These are phyloP conservation scores for Amaranthus palmeri DNA, from an alignment of 148 eudicot genomes.

Conservation along the genomic window DNA sequence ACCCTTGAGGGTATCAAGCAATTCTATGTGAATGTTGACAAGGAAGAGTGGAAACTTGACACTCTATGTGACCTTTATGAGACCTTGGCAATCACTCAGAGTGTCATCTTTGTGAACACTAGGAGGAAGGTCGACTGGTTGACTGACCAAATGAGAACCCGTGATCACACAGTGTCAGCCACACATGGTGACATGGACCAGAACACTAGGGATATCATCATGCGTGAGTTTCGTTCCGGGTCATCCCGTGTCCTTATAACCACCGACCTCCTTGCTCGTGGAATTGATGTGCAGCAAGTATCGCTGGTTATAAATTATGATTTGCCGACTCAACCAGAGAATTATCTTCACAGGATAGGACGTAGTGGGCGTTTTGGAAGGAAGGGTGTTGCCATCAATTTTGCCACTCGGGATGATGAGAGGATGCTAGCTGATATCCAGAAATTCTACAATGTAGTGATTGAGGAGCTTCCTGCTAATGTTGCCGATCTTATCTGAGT, in stretches of 20 bases:
- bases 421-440: constrained; percentile 68
- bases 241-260: constrained; percentile 69
- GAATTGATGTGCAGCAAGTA: constrained; percentile 75
- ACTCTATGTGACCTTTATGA: constrained; percentile 67
- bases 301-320: constrained; percentile 67
- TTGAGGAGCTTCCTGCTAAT: constrained; percentile 72
- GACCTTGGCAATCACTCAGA: constrained; percentile 62
- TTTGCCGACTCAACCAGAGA: constrained; percentile 69
- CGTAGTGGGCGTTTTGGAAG: constrained; percentile 75
- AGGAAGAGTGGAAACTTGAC: constrained; percentile 75
- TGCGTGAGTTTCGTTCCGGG: constrained; percentile 68
- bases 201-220: constrained; percentile 60
- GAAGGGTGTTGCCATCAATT: constrained; percentile 77
- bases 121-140: constrained; percentile 78
- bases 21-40: constrained; percentile 57
- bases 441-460: constrained; percentile 55
- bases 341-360: constrained; percentile 65
- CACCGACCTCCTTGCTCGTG: constrained; percentile 69
- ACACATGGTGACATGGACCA: constrained; percentile 75
- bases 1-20: constrained; percentile 75
- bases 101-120: constrained; percentile 69
- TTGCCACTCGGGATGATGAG: constrained; percentile 61
- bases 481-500: constrained; percentile 58
- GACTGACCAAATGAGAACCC: constrained; percentile 68
- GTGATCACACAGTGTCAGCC: constrained; percentile 69